These are phyloP conservation scores for Pleomassaria siparia DNA, from an alignment of 2,329 filamentous ascomycete genomes.

Conservation along the genomic window DNA sequence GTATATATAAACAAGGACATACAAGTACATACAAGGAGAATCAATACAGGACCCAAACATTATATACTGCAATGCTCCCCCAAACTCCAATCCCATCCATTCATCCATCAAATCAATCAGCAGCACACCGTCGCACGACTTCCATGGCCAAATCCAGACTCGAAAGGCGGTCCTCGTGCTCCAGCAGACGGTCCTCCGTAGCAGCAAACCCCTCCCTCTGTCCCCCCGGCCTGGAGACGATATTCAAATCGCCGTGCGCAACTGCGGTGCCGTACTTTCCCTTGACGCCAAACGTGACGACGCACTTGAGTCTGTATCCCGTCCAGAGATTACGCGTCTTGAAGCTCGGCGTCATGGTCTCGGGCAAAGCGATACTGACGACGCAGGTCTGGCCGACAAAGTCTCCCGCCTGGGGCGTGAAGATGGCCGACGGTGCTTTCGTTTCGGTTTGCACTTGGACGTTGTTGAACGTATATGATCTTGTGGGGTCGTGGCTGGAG, in stretches of 20 bases:
- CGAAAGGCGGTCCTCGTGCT: background rate
- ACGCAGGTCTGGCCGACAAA: conserved; percentile 12
- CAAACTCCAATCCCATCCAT: too few species aligned
- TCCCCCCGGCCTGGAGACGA: conserved; percentile 11
- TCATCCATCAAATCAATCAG: too few species aligned
- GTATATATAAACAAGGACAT: too few species aligned
- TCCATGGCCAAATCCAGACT: background rate
- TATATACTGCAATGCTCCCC: too few species aligned
- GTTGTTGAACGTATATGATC: conserved; percentile 10
- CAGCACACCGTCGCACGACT: too few species aligned
- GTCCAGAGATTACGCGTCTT: conserved; percentile 19
- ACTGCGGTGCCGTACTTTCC: conserved; percentile 6
- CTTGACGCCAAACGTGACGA: conserved; percentile 8
- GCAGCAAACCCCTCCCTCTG: background rate
- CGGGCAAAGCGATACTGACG: conserved; percentile 7
- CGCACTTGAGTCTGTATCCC: conserved; percentile 11
- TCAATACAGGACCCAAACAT: too few species aligned
- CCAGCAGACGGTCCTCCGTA: background rate
- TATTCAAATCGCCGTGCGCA: conserved; percentile 14
- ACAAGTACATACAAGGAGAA: too few species aligned
- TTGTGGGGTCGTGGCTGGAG: background rate
- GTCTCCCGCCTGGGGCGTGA: conserved; percentile 10
- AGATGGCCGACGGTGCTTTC: background rate
- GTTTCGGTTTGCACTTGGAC: conserved; percentile 5
- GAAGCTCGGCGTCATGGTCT: conserved; percentile 11